A percentile compares a stretch with the other conserved stretches of the same genome.
These are phyloP conservation scores for Melaleuca alternifolia DNA, from an alignment of 345 rosid genomes.

Conservation along the genomic window DNA sequence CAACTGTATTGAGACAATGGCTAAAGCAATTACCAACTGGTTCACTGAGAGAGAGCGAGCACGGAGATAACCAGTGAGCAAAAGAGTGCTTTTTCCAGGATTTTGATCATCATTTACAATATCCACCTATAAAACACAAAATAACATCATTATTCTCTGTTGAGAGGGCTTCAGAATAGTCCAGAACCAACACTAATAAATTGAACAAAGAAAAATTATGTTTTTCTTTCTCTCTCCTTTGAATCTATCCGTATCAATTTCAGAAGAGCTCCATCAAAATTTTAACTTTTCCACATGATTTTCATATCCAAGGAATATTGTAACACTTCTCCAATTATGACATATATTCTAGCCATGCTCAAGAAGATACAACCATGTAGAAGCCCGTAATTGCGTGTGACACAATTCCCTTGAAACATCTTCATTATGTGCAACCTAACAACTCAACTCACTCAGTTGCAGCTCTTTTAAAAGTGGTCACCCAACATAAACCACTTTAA, in stretches of 20 bases:
- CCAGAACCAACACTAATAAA: not conserved
- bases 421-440: not conserved
- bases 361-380: not conserved
- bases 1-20: not conserved
- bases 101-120: slow-evolving; percentile 31
- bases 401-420: not conserved
- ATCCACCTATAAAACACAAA: slow-evolving; percentile 33
- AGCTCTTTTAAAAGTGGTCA: not conserved
- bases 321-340: not conserved
- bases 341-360: not conserved
- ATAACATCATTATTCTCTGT: not conserved
- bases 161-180: not conserved
- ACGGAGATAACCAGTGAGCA: slow-evolving; percentile 69
- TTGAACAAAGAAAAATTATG: not conserved
- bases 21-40: slow-evolving; percentile 54
- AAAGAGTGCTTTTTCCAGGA: slow-evolving; percentile 51
- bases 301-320: not conserved
- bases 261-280: not conserved
- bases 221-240: not conserved
- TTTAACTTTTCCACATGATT: not conserved
- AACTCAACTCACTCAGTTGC: not conserved
- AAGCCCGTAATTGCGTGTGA: not conserved
- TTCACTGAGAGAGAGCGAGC: slow-evolving; percentile 67
- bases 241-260: not conserved
- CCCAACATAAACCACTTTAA: not conserved